A percentile compares a stretch with the other conserved stretches of the same genome.
Evolutionary conservation across 805 yeast genomes (phyloP).

Genomic region (Saccharomyces jurei): DNA sequence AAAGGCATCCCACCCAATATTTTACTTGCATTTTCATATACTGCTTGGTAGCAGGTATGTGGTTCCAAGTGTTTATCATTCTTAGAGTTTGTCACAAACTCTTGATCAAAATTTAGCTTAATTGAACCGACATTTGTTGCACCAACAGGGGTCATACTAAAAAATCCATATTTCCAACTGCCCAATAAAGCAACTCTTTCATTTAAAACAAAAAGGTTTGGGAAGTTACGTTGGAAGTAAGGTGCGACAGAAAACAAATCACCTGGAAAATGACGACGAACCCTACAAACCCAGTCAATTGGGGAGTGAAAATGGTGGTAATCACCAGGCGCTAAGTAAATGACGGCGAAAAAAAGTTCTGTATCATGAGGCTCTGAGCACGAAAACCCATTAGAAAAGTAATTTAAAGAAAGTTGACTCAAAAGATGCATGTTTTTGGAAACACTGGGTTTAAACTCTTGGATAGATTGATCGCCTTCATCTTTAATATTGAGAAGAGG

Average conservation of each 20-base stretch:
- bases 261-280: constrained; percentile 92
- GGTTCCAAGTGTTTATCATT: constrained; percentile 43
- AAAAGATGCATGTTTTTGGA: constrained; percentile 33
- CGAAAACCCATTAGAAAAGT: constrained; percentile 8
- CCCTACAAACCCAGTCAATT: constrained; percentile 86
- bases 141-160: constrained; percentile 98
- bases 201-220: constrained; percentile 80
- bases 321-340: constrained; percentile 96
- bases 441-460: constrained; percentile 25
- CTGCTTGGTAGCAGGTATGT: constrained; percentile 89
- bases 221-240: constrained; percentile 79
- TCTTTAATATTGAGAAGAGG: constrained; percentile 41
- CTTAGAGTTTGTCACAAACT: constrained; percentile 72
- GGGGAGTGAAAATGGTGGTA: constrained; percentile 97
- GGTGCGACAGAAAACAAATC: constrained; percentile 95
- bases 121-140: constrained; percentile 98
- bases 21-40: constrained; percentile 71
- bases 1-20: constrained; percentile 81
- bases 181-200: constrained; percentile 95
- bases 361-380: constrained; percentile 37
- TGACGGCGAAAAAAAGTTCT: constrained; percentile 76
- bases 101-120: constrained; percentile 83
- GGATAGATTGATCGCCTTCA: constrained; percentile 59
- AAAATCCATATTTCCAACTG: constrained; percentile 93
- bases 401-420: constrained; percentile 25